Base-by-base conservation (phyloP, 2,329 filamentous ascomycete species). In the Cladosporium oxysporum region DNA sequence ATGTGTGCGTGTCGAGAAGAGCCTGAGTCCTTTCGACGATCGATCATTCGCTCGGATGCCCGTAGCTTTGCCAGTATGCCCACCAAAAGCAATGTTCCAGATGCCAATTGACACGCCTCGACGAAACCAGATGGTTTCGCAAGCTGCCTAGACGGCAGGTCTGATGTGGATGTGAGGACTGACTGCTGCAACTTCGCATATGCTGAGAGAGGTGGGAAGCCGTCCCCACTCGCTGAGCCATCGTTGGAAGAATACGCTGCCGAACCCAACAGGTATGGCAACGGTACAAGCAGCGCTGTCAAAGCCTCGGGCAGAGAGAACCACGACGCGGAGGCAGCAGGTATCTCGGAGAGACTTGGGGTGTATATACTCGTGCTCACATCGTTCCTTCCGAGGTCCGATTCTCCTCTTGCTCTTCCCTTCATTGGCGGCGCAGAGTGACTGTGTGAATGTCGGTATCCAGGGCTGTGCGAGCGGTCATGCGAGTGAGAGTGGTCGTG, bases 241-340 rank as follows among this genome's bases (percentile, higher is more conserved):
- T 57, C 57, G 55, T 60, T 67, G n/a, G 70, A 69, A 8, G 79
- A 79, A 67, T 81, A 83, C 64, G 80, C 80, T 18, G 82, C 72
- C 7, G 81, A 81, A 7, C 80, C 81, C 61, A 84, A 75, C 62
- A 84, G 69, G 66, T 79, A 84, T 6, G 83, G 83, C 29, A 84
- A 75, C 8, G 82, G 81, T 29, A 84, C 75, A 33, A 87, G 75
- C 63, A 84, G 69, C 28, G 83, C 83, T 5, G 83, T 83, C 65
- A 85, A 68, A 5, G 81, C 74, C 71, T 86, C 83, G 29, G 79
- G 76, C 18, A 82, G 79, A 14, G 73, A 74, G 66, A 76, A 74
- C 70, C 71, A 75, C 61, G 71, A 69, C 10, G 67, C 53, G 26
- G 65, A 70, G 12, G 69, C 70, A 33, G 70, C 50, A 12, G 65